A percentile compares a stretch with the other conserved stretches of the same genome.
Conservation (phyloP, 495 filamentous ascomycete genomes). For the Hypoxylon fragiforme region DNA sequence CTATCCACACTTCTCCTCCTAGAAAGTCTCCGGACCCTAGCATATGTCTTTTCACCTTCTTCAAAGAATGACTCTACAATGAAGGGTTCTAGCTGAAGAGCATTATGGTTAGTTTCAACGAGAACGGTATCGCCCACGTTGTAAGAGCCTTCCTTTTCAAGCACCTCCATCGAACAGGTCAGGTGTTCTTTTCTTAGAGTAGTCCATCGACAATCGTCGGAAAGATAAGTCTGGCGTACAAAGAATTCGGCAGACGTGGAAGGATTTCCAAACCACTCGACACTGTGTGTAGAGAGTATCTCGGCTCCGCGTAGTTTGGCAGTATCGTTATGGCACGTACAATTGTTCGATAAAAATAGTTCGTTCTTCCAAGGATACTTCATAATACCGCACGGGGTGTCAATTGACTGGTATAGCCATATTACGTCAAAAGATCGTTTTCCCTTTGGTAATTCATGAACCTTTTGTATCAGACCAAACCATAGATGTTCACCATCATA, state of each 20-base stretch:
- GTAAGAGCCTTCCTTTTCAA: conserved; percentile 29
- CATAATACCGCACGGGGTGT: conserved; percentile 66
- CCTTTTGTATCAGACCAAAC: conserved; percentile 68
- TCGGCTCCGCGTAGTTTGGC: conserved; percentile 52
- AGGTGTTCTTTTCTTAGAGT: conserved; percentile 56
- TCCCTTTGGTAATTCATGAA: conserved; percentile 42
- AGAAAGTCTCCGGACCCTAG: conserved; percentile 50
- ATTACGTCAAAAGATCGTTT: conserved; percentile 58
- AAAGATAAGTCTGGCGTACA: conserved; percentile 66
- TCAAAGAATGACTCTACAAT: conserved; percentile 53
- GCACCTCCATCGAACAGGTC: conserved; percentile 37
- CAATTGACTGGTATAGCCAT: conserved; percentile 71
- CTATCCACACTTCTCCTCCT: conserved; percentile 49
- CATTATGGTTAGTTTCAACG: conserved; percentile 30
- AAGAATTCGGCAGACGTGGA: conserved; percentile 56
- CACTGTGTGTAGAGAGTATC: conserved; percentile 54
- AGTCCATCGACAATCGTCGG: conserved; percentile 51
- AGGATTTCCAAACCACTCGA: conserved; percentile 59
- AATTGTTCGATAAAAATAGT: conserved; percentile 76
- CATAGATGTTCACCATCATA: conserved; percentile 52
- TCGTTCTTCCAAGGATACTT: conserved; percentile 70
- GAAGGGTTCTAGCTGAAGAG: conserved; percentile 54
- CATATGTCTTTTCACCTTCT: conserved; percentile 35
- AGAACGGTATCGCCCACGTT: conserved; percentile 61
- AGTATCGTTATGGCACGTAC: conserved; percentile 59